Evolutionary conservation across 2,329 filamentous ascomycete genomes (phyloP).

Genomic region (Phaeosphaeriaceae sp.): DNA sequence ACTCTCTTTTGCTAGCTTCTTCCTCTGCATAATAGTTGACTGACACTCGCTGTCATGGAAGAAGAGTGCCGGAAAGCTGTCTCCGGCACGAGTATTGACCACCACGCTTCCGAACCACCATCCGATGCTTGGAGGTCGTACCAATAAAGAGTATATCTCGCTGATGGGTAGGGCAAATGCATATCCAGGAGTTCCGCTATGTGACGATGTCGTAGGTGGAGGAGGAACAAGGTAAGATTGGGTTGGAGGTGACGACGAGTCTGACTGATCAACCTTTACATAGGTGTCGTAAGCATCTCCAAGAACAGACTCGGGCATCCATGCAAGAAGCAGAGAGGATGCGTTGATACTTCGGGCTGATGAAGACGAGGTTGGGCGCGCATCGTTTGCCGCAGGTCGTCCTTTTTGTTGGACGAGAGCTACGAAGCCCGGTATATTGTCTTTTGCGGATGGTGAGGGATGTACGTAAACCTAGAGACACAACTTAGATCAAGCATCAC

Average conservation of each 20-base stretch:
- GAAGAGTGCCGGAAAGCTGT: constrained; percentile 94
- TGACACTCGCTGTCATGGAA: constrained; percentile 98
- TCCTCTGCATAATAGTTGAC: constrained; percentile 92
- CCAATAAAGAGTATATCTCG: constrained; percentile 87
- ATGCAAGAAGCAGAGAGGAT: constrained; percentile 83
- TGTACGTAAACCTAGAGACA: constrained; percentile 84
- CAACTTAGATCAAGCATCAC: constrained; percentile 22
- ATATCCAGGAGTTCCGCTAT: constrained; percentile 76
- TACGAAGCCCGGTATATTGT: constrained; percentile 94
- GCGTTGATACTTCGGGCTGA: constrained; percentile 57
- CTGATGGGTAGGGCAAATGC: constrained; percentile 90
- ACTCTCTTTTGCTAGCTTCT: constrained; percentile 78
- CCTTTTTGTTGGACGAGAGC: constrained; percentile 89
- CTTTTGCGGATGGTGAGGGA: constrained; percentile 88
- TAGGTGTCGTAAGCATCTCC: constrained; percentile 86
- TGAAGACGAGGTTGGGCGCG: constrained; percentile 50
- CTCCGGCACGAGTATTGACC: constrained; percentile 87
- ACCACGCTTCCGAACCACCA: constrained; percentile 99
- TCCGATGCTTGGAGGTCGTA: constrained; percentile 88
- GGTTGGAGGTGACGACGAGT: constrained; percentile 78
- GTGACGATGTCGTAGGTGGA: constrained; percentile 82
- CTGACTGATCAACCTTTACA: constrained; percentile 90
- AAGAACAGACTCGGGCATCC: constrained; percentile 88
- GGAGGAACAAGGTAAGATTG: constrained; percentile 92
- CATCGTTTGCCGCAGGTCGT: constrained; percentile 31